A percentile compares a stretch with the other conserved stretches of the same genome.
Evolutionary conservation across 202 grass and related monocot species (phyloP).

Genomic region (Bolboschoenoplectus hybrid): DNA sequence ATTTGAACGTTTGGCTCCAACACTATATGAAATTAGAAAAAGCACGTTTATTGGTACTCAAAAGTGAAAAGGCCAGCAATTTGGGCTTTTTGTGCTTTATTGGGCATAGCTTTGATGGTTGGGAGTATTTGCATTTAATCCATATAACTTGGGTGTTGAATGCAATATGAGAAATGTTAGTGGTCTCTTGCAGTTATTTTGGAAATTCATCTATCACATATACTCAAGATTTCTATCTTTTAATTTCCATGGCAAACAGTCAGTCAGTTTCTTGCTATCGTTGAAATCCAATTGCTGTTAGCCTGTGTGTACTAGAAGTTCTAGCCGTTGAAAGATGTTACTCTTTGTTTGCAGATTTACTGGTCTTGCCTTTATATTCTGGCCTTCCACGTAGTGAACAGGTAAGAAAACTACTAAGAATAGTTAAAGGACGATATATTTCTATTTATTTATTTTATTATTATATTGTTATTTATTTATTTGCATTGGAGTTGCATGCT

Average conservation of each 20-base stretch:
- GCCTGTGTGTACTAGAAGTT: not conserved
- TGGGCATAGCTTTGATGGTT: not conserved
- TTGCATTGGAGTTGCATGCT: conserved; percentile 18
- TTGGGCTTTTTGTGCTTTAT: not conserved
- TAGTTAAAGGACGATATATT: not conserved
- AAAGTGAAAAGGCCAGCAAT: not conserved
- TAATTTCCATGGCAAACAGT: not conserved
- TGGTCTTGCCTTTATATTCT: conserved; percentile 90
- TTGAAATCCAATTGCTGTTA: not conserved
- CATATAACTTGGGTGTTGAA: not conserved
- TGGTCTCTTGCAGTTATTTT: conserved; percentile 41
- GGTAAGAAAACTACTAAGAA: conserved; percentile 46
- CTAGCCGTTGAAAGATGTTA: not conserved
- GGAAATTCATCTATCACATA: not conserved
- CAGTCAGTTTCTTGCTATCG: not conserved
- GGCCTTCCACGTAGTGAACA: conserved; percentile 85
- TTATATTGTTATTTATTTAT: not conserved
- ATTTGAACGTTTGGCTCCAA: not conserved
- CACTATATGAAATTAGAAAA: not conserved
- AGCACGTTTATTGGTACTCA: not conserved
- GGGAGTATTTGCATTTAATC: not conserved
- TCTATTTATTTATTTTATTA: conserved; percentile 15
- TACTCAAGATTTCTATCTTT: not conserved
- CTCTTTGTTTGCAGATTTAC: conserved; percentile 59
- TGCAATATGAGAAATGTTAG: not conserved